Conservation (phyloP, 1,284 basidiomycete species). For the Trametes sp. region DNA sequence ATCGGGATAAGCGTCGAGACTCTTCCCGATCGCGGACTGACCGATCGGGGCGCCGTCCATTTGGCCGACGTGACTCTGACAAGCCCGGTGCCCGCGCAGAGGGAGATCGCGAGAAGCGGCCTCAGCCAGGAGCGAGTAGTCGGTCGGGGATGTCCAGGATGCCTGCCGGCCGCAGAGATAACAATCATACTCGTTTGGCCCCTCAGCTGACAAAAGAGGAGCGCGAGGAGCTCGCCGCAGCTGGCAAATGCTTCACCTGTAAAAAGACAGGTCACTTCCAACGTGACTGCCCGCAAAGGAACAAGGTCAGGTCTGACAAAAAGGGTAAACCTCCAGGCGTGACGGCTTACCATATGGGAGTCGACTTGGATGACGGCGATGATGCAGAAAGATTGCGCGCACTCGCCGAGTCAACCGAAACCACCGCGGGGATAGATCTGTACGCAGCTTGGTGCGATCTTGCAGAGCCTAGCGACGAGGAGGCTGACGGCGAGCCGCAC, state of each 20-base stretch:
- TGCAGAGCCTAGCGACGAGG: neutral
- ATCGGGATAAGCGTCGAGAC: neutral
- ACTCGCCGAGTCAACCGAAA: neutral
- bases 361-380: neutral
- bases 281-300: slow-evolving; percentile 1
- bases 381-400: neutral
- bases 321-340: slow-evolving; percentile 4
- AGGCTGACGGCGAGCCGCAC: neutral
- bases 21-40: neutral
- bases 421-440: neutral
- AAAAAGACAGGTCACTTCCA: slow-evolving; percentile 23
- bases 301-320: slow-evolving; percentile 4
- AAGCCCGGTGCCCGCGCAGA: too few relatives aligned
- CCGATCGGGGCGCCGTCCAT: neutral
- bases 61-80: neutral
- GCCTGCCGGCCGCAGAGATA: neutral
- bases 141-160: too few relatives aligned
- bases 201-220: slow-evolving; percentile 12
- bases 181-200: too few relatives aligned
- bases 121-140: neutral
- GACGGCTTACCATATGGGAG: slow-evolving; percentile 5
- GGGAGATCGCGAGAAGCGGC: too few relatives aligned
- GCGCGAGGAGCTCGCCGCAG: slow-evolving; percentile 11
- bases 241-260: slow-evolving; percentile 28
- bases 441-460: neutral